Evolutionary conservation across 257 asterid genomes (phyloP).

Genomic region (Solanum paucissectum): DNA sequence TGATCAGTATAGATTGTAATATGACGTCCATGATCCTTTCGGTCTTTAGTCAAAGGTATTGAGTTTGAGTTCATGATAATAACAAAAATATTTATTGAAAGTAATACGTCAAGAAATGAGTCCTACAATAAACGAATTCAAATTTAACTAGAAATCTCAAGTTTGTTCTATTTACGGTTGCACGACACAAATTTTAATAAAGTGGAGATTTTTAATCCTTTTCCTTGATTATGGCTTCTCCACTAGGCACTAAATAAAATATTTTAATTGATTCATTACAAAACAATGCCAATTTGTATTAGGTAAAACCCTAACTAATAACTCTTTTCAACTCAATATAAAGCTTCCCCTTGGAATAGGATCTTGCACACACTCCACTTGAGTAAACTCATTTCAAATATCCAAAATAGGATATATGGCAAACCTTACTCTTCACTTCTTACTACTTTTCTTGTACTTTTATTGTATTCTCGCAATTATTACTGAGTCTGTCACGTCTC

Average conservation of each 20-base stretch:
- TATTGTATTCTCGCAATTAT: neutral
- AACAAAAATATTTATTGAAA: neutral
- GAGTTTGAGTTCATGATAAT: neutral
- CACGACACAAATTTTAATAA: neutral
- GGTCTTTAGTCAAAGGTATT: neutral
- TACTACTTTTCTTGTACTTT: conserved; percentile 20
- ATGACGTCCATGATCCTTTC: neutral
- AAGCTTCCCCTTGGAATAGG: neutral
- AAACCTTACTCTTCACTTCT: conserved; percentile 10
- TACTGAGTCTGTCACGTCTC: neutral
- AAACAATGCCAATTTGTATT: neutral
- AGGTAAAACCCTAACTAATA: neutral
- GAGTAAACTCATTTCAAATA: neutral
- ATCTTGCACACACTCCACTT: neutral
- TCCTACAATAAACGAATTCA: neutral
- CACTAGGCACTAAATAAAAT: neutral
- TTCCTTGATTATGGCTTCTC: neutral
- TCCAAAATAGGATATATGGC: conserved; percentile 4
- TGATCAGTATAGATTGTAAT: neutral
- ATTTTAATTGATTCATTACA: neutral
- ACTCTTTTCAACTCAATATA: conserved; percentile 7
- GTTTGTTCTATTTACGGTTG: neutral
- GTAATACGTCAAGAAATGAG: neutral
- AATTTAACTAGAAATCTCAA: neutral
- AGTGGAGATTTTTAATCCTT: neutral